A percentile compares a stretch with the other conserved stretches of the same genome.
These are phyloP conservation scores for Colletotrichum caudatum DNA, from an alignment of 2,329 filamentous ascomycete species.

Conservation along the genomic window DNA sequence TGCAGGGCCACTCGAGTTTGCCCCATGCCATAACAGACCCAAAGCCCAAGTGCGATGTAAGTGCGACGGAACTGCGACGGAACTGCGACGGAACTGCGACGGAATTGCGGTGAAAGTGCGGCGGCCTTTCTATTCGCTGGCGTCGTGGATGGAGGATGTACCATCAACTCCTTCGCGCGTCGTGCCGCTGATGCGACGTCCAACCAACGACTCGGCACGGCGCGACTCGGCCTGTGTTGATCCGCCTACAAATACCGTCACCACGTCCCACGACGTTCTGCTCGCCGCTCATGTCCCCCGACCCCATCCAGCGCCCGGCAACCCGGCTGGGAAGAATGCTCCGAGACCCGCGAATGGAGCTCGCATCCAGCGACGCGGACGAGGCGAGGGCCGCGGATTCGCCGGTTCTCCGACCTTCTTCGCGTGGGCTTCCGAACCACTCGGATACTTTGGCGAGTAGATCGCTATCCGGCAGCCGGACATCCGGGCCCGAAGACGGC, in stretches of 20 bases:
- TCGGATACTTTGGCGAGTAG: no score
- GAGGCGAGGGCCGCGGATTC: not conserved
- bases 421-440: accelerated
- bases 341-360: not conserved
- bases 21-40: not conserved
- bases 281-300: no score
- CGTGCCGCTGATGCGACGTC: not conserved
- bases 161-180: not conserved
- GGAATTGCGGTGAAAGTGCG: slow-evolving; percentile 6
- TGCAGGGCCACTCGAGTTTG: no score
- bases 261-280: not conserved
- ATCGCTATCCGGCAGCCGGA: no score
- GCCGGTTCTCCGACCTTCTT: not conserved
- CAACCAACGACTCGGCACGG: not conserved
- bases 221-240: not conserved
- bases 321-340: no score
- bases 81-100: no score
- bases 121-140: not conserved
- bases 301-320: no score
- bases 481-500: not conserved
- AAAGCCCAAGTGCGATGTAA: not conserved
- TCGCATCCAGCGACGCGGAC: not conserved
- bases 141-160: not conserved
- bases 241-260: not conserved
- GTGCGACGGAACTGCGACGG: not conserved